Evolutionary conservation across 768 basidiomycete species (phyloP), one percentile per base, ranked within the genome.

Genomic region (Kwoniella sp.): DNA sequence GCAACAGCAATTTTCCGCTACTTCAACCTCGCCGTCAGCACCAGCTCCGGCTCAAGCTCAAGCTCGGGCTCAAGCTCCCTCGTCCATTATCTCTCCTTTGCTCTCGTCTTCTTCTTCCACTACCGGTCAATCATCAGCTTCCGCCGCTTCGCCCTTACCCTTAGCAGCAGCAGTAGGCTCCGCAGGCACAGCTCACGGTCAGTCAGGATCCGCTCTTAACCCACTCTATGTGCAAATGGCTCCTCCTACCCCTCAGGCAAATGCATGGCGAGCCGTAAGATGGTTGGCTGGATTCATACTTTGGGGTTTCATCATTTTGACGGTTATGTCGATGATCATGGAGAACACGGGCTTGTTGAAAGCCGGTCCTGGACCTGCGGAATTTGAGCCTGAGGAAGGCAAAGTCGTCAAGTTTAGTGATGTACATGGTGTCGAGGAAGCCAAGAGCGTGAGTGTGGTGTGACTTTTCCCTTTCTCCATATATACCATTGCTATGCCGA

Each of bases 361-460:
- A 82, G 87, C 90, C 5, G 92, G 89, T 2, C 71, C 77, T 9
- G 86, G 86, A 29, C 87, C 89, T 64, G 81, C 88, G 26, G 88
- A 94, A 71, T 97, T 93, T 73, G 88, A 93, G 70, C 89, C 91
- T 0, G 77, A 72, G 63, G 80, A 89, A 76, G 90, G 88, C 29
- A 91, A 90, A 72, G 83, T 86, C 1, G 89, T 94, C 80, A 93
- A 86, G 72, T 98, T 99, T 76, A 88, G 86, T 67, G 96, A 99
- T 80, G 93, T 99, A 5, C 94, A 98, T 68, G 96, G 96, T 29
- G 90, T 95, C 26, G 96, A 98, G 70, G 96, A 99, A 80, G 96
- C 90, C 36, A 98, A 98, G 81, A 87, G 89, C 76, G 93, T 89
- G 55, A 46, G 84, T 79, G 5, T 24, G 3, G 21, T 44, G 24